A percentile compares a stretch with the other conserved stretches of the same genome.
Conservation (phyloP, 2,329 filamentous ascomycete species). For the Monosporascus cannonballus region DNA sequence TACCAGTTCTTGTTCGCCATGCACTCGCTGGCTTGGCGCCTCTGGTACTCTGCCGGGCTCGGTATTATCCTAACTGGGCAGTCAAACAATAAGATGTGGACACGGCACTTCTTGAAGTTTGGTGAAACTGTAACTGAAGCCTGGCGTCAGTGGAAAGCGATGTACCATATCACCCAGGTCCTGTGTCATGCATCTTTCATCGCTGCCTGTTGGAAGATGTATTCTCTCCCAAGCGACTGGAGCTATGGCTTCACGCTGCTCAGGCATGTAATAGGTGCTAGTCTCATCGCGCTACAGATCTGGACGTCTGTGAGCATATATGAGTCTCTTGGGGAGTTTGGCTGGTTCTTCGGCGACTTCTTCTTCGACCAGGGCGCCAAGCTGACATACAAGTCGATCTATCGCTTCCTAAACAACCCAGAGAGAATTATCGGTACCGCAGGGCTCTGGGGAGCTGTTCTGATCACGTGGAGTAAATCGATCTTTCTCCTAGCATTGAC, state of each 20-base stretch:
- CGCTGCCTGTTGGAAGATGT: conserved; percentile 95
- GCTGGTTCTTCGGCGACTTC: conserved; percentile 99
- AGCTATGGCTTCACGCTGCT: conserved; percentile 77
- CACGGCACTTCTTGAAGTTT: conserved; percentile 93
- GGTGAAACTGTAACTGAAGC: conserved; percentile 86
- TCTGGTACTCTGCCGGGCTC: conserved; percentile 89
- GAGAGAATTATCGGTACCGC: conserved; percentile 90
- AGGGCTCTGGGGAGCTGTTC: conserved; percentile 89
- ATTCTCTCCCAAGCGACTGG: conserved; percentile 81
- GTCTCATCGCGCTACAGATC: conserved; percentile 77
- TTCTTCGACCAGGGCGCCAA: conserved; percentile 89
- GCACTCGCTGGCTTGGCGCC: conserved; percentile 75
- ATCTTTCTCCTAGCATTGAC: conserved; percentile 83
- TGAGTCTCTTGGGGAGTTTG: conserved; percentile 92
- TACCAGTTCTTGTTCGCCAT: conserved; percentile 75
- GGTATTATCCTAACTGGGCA: conserved; percentile 80
- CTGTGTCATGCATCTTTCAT: conserved; percentile 87
- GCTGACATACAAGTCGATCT: conserved; percentile 93
- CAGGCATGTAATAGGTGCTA: conserved; percentile 77
- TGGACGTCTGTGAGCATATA: conserved; percentile 95
- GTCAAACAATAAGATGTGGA: conserved; percentile 90
- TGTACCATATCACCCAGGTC: conserved; percentile 88
- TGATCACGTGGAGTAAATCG: conserved; percentile 84
- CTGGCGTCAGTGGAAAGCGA: conserved; percentile 96
- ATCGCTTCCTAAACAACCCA: conserved; percentile 96